A percentile compares a stretch with the other conserved stretches of the same genome.
These are phyloP conservation scores for Panellus pusillus DNA, from an alignment of 768 basidiomycete genomes.

Conservation along the genomic window DNA sequence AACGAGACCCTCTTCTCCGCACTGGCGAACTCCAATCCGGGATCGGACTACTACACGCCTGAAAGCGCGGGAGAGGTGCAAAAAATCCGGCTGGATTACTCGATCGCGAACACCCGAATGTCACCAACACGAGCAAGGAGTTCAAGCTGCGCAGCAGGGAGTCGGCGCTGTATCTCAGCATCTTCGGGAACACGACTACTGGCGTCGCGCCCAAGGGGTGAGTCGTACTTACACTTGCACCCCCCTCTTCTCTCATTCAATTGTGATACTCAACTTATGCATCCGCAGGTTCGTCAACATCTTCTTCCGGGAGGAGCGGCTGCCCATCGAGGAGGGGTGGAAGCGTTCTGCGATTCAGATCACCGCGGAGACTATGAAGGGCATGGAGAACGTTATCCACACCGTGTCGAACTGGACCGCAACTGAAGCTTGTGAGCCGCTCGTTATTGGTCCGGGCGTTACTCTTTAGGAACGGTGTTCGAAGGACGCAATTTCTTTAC, in stretches of 20 bases:
- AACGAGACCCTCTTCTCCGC: constrained; percentile 11
- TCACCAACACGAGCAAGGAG: constrained; percentile 14
- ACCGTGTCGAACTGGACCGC: constrained; percentile 8
- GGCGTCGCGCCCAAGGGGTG: constrained; percentile 18
- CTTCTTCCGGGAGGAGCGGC: constrained; percentile 22
- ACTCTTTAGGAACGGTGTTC: no score
- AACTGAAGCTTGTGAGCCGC: not conserved
- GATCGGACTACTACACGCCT: constrained; percentile 12
- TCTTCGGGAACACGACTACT: constrained; percentile 9
- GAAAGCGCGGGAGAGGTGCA: constrained; percentile 13
- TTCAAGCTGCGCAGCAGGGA: constrained; percentile 12
- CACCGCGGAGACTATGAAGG: not conserved
- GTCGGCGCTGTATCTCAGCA: constrained; percentile 11
- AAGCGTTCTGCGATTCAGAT: constrained; percentile 6
- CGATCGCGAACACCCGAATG: constrained; percentile 1
- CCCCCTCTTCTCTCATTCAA: no score
- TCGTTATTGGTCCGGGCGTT: not conserved
- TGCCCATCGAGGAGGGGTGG: constrained; percentile 20
- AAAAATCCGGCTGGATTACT: constrained; percentile 4
- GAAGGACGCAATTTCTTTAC: no score
- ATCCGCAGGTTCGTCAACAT: constrained; percentile 17
- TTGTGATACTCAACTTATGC: not conserved
- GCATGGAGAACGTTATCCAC: not conserved
- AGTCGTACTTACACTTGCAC: not conserved
- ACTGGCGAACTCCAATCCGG: constrained; percentile 15